phyloP scores from a whole-genome alignment of 352 stramenopile genomes.

The Globisporangium solare region DNA sequence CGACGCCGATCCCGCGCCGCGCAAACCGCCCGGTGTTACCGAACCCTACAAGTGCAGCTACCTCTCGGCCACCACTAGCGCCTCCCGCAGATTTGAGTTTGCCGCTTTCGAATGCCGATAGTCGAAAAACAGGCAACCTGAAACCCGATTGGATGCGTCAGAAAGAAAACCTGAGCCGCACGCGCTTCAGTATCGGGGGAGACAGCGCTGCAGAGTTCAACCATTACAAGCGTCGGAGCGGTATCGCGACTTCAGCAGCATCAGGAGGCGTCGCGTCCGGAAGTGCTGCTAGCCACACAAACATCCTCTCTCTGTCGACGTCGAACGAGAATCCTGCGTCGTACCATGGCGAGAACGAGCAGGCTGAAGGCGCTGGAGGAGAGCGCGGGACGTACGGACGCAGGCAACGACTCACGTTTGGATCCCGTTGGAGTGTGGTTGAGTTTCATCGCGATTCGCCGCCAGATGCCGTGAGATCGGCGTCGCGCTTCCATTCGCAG shows the following conservation, averaged over 20 bases:
- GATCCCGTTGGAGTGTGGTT: constrained; percentile 46
- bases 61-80: constrained; percentile 1
- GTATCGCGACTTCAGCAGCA: neutral
- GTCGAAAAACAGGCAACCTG: constrained; percentile 26
- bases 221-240: constrained; percentile 28
- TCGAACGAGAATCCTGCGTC: neutral
- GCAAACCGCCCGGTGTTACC: constrained; percentile 10
- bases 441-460: constrained; percentile 46
- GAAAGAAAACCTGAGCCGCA: constrained; percentile 49
- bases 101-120: constrained; percentile 3
- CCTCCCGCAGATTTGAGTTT: constrained; percentile 7
- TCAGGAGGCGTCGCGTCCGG: neutral
- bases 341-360: constrained; percentile 20
- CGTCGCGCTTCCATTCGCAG: constrained; percentile 21
- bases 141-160: constrained; percentile 73
- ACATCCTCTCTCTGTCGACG: neutral
- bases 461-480: constrained; percentile 22
- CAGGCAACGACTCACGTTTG: constrained; percentile 51
- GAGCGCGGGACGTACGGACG: constrained; percentile 55
- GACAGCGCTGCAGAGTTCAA: constrained; percentile 42
- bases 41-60: neutral
- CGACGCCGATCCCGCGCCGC: constrained; percentile 24
- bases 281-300: neutral
- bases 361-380: constrained; percentile 33
- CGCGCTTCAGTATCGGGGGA: constrained; percentile 52